phyloP scores from a whole-genome alignment of 176 grass and related monocot species.

The Ampelocalamus luodianensis region DNA sequence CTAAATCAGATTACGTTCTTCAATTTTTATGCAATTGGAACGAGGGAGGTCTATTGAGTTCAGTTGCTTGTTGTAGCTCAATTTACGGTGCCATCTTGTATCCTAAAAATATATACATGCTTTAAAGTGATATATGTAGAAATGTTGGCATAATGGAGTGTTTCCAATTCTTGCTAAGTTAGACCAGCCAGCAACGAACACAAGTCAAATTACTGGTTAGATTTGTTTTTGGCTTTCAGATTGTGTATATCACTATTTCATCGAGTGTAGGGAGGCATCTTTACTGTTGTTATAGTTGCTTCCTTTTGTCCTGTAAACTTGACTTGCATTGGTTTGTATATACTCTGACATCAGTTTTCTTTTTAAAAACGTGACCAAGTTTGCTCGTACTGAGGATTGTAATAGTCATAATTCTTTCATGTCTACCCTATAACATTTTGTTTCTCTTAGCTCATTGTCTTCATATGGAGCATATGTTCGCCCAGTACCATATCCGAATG shows the following conservation, averaged over 20 bases:
- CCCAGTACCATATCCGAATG: slow-evolving; percentile 94
- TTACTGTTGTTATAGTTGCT: slow-evolving; percentile 15
- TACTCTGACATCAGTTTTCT: background rate
- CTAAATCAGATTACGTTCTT: background rate
- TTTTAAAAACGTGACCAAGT: background rate
- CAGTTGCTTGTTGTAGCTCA: background rate
- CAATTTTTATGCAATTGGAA: background rate
- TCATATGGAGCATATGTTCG: slow-evolving; percentile 92
- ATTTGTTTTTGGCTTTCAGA: background rate
- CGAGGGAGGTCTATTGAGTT: background rate
- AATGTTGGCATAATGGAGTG: background rate
- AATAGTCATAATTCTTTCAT: background rate
- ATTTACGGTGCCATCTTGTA: background rate
- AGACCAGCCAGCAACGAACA: background rate
- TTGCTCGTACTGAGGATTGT: background rate
- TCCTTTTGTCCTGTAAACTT: background rate
- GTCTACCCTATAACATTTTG: slow-evolving; percentile 39
- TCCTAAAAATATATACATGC: background rate
- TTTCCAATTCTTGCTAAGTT: background rate
- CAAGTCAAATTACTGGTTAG: background rate
- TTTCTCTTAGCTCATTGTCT: slow-evolving; percentile 76
- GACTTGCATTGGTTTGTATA: background rate
- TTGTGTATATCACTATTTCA: background rate
- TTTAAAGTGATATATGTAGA: background rate
- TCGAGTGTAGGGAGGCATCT: background rate